Evolutionary conservation across 176 grass and related monocot species (phyloP), one percentile per base, ranked within the genome.

Genomic region (Oryza meyeriana): DNA sequence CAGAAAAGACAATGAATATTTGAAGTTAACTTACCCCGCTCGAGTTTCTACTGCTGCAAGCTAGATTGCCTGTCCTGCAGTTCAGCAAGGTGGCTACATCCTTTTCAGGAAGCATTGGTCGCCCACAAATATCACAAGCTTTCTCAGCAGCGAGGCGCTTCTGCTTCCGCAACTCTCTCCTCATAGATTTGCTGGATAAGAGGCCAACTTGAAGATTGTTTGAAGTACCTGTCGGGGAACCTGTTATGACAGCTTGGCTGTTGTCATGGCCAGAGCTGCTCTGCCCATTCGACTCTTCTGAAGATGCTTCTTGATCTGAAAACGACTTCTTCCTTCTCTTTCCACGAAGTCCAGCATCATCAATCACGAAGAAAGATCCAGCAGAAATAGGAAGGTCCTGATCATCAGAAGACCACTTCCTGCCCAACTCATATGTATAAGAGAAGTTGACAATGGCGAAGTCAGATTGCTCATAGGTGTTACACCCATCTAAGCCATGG

Each of bases 101-200:
- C 85, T 94, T 99, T 73, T 89, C 96, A 72, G 82, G 79, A 71
- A 99, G 88, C 91, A 99, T 95, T 64, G 93, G 76, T 52, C 94
- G 87, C 30, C 96, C 87, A 83, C 96, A 99, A 73, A 99, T 95
- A 85, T 99, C 96, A 88, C 96, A 99, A 7, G 88, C 91, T 92
- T 90, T 94, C 85, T 99, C 93, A 40, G 96, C 85, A 63, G 91
- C 93, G 2, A 88, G 84, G 45, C 85, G 85, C 66, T 99, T 95
- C 82, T 95, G 96, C 72, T 94, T 92, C 81, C 96, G 89, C 77
- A 95, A 72, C 70, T 99, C 91, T 74, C 73, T 90, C 79, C 96
- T 92, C 28, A 76, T 81, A 76, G 85, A 88, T 83, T 91, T 95
- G 57, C 76, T 93, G 10, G 90, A 89, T 47, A 89, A 69, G 64